Evolutionary conservation across 2,329 filamentous ascomycete genomes (phyloP).

Genomic region (Fusarium tuaranense): DNA sequence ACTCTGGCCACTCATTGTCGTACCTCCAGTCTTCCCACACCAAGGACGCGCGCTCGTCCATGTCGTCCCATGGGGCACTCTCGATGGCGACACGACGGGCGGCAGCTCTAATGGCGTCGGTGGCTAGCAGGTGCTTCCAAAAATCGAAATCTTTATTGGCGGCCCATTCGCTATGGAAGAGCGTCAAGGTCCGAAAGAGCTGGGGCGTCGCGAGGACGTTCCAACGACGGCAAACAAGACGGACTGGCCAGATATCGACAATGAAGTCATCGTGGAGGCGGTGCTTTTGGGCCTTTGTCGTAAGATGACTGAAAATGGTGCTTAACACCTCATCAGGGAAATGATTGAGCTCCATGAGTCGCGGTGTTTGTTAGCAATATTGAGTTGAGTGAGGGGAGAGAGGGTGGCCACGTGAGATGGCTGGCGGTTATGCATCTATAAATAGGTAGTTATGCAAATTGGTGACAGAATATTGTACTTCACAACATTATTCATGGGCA

Average conservation of each 20-base stretch:
- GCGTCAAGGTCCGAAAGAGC: neutral
- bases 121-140: neutral
- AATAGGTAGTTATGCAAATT: no score
- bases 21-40: neutral
- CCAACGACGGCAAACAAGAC: constrained; percentile 27
- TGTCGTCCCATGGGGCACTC: neutral
- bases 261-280: neutral
- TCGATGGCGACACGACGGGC: constrained; percentile 20
- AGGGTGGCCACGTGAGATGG: no score
- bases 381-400: no score
- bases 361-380: no score
- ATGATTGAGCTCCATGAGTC: neutral
- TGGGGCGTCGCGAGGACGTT: neutral
- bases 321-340: constrained; percentile 15
- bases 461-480: no score
- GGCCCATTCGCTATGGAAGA: neutral
- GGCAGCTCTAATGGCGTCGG: accelerated
- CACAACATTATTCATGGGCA: no score
- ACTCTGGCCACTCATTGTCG: neutral
- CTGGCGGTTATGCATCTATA: no score
- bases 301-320: neutral
- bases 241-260: neutral
- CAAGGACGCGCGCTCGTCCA: neutral
- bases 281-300: neutral
- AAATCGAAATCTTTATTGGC: neutral